Conservation (phyloP, 305 asterid genomes). For the Plantago lanceolata region DNA sequence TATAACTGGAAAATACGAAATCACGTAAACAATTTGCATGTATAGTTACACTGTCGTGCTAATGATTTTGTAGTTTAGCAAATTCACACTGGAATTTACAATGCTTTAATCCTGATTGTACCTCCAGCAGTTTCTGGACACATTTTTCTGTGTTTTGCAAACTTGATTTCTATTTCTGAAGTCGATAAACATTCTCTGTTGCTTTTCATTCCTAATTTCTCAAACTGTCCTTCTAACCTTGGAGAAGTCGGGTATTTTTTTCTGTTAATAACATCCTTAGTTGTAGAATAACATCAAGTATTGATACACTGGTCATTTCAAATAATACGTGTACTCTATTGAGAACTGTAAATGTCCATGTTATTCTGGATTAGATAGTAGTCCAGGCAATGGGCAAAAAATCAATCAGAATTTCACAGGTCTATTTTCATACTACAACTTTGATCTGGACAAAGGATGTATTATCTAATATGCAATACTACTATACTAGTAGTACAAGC, state of each 20-base stretch:
- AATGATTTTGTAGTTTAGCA: too few species aligned
- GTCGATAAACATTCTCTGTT: too few species aligned
- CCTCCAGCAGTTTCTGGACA: neutral
- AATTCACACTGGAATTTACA: neutral
- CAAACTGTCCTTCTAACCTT: too few species aligned
- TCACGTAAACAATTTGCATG: neutral
- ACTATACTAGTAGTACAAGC: slow-evolving; percentile 31
- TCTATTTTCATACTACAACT: neutral
- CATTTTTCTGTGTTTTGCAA: neutral
- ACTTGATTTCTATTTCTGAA: neutral
- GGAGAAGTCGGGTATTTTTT: too few species aligned
- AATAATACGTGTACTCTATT: neutral
- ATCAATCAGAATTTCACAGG: neutral
- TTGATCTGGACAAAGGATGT: too few species aligned
- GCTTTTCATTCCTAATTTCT: too few species aligned
- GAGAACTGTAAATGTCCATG: neutral
- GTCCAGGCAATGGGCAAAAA: neutral
- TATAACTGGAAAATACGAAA: neutral
- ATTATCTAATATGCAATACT: too few species aligned
- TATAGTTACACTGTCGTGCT: neutral
- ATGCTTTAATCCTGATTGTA: neutral
- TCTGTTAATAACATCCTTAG: neutral
- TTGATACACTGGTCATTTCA: neutral
- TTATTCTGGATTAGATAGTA: neutral
- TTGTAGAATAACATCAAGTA: neutral